Conservation (phyloP, 169 alveolate species). For the Plasmodium reichenowi region DNA sequence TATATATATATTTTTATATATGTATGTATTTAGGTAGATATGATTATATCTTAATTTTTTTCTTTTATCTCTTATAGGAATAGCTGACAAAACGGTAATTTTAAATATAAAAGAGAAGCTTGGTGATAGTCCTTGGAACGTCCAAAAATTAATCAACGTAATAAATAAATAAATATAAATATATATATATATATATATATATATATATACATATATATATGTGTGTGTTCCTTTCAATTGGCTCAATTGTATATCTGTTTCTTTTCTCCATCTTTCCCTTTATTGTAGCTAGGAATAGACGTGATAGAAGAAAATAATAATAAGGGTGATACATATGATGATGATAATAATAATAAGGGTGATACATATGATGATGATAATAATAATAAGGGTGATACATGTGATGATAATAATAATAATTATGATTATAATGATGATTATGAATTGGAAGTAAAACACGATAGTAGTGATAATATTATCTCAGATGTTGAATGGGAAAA, state of each 20-base stretch:
- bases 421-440: background rate
- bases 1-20: no score
- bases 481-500: slow-evolving; percentile 33
- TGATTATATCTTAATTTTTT: background rate
- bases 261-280: background rate
- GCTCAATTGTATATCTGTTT: background rate
- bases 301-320: slow-evolving; percentile 11
- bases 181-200: no score
- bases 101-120: slow-evolving; percentile 46
- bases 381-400: background rate
- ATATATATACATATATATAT: no score
- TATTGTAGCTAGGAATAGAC: slow-evolving; percentile 33
- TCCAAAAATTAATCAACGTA: slow-evolving; percentile 57
- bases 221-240: no score
- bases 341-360: background rate
- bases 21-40: background rate
- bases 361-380: background rate
- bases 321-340: background rate
- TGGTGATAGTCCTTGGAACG: slow-evolving; percentile 64
- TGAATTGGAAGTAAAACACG: slow-evolving; percentile 43
- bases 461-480: slow-evolving; percentile 58
- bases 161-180: background rate
- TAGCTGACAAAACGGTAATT: slow-evolving; percentile 47
- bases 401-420: no score
- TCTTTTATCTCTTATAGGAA: slow-evolving; percentile 20